Evolutionary conservation across 345 rosid genomes (phyloP), one percentile per base, ranked within the genome.

Genomic region (Reutealis trisperma): DNA sequence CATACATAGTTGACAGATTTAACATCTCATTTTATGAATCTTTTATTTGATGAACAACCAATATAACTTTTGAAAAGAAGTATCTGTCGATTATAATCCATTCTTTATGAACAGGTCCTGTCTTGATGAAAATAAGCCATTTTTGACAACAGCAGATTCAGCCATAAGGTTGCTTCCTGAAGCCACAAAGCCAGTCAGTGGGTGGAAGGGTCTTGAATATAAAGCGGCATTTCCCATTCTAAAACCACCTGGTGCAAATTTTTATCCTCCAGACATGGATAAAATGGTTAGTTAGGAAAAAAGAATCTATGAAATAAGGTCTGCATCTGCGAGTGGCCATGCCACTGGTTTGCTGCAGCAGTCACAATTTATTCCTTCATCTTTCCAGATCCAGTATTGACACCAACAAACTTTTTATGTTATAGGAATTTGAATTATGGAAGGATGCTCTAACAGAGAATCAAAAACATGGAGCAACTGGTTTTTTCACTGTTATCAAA

Each of bases 261-360:
- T 93, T 76, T 93, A 95, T 75, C 98, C 98, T 73, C 89, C 97
- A n/a, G 99, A 95, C 81, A 90, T 95, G 99, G 93, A 93, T 68
- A 93, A 93, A 90, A 74, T 0, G 96, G 99, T 95, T 37, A 9
- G 42, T 25, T 51, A 63, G 30, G 41, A 7, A 63, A 67, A 49
- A 66, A 57, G 27, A 51, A 60, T 63, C 18, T 32, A 78, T 81
- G 58, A 45, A 15, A 52, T 27, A 52, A 14, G 30, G 41, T 66
- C 57, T 11, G 18, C 61, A 25, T 52, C 16, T 30, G 5, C 55
- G 24, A 25, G 32, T 68, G 59, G 19, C 47, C 19, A 14, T 32
- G 21, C 66, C 61, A 69, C 6, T 45, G 11, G 41, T 25, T 25
- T 72, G 24, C 61, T 77, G 47, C 61, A 16, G 16, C 65, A 52